Percentiles rank a stretch among this genome's conserved stretches.
These are phyloP conservation scores for Saccharomycopsis javanensis DNA, from an alignment of 805 yeast species.

Conservation along the genomic window DNA sequence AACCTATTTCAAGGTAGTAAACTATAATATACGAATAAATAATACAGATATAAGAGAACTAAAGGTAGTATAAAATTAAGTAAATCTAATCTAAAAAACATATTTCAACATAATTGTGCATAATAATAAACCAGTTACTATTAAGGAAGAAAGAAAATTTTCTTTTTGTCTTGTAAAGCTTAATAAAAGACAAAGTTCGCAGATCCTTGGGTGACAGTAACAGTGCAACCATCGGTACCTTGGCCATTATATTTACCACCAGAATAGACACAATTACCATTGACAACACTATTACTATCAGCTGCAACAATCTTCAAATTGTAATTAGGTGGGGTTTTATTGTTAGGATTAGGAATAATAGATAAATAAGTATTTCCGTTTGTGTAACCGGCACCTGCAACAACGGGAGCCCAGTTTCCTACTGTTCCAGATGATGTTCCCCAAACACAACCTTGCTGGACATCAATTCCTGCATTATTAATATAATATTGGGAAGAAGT, in stretches of 20 bases:
- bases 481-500: slow-evolving; percentile 97
- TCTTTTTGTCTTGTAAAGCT: slow-evolving; percentile 23
- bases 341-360: slow-evolving; percentile 92
- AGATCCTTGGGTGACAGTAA: slow-evolving; percentile 67
- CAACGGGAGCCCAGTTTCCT: slow-evolving; percentile 98
- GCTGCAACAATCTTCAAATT: slow-evolving; percentile 70
- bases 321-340: slow-evolving; percentile 55
- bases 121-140: background rate
- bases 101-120: background rate
- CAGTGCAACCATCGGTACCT: slow-evolving; percentile 83
- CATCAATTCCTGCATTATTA: slow-evolving; percentile 88
- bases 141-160: too few species aligned
- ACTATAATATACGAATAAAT: background rate
- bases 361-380: slow-evolving; percentile 72
- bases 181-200: slow-evolving; percentile 68
- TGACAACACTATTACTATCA: slow-evolving; percentile 46
- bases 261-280: slow-evolving; percentile 72
- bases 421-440: slow-evolving; percentile 65
- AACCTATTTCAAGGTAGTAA: background rate
- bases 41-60: background rate
- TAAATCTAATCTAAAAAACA: background rate
- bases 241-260: slow-evolving; percentile 64
- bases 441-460: slow-evolving; percentile 92
- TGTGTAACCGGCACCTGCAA: slow-evolving; percentile 84
- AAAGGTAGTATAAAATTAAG: background rate